Percentiles rank a stretch among this genome's conserved stretches.
Evolutionary conservation across 805 yeast species (phyloP).

Genomic region (Yarrowia sp.): DNA sequence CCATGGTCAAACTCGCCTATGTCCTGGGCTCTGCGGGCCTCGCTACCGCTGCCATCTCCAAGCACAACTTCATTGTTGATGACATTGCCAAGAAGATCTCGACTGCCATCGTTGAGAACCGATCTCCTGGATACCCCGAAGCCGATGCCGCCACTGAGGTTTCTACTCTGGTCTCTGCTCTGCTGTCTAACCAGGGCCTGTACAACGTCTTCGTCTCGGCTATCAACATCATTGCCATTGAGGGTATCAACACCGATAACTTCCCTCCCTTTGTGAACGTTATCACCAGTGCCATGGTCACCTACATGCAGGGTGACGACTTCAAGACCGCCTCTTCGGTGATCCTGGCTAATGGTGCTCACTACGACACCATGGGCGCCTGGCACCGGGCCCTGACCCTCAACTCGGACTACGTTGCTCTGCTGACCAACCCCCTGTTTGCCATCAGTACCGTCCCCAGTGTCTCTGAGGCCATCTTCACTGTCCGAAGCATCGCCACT

Average conservation of each 20-base stretch:
- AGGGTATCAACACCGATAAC: background rate
- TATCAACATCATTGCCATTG: background rate
- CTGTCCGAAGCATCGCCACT: background rate
- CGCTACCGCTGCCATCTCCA: background rate
- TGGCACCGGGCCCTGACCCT: background rate
- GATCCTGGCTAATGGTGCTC: background rate
- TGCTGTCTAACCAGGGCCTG: background rate
- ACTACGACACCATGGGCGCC: background rate
- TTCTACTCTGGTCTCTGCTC: background rate
- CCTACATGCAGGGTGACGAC: background rate
- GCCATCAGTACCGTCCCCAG: background rate
- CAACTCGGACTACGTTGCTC: background rate
- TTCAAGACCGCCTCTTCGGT: background rate
- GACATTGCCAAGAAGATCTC: background rate
- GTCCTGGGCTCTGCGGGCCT: background rate
- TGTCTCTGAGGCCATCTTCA: background rate
- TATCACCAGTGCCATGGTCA: background rate
- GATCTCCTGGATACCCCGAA: background rate
- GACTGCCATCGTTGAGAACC: background rate
- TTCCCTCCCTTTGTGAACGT: background rate
- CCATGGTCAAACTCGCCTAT: slow-evolving; percentile 4
- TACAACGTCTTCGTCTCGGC: background rate
- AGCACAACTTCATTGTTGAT: background rate
- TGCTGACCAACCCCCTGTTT: background rate
- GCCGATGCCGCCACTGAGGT: background rate